Percentiles rank a stretch among this genome's conserved stretches.
Conservation (phyloP, 208 protist genomes). For the Acanthamoeba quina region DNA sequence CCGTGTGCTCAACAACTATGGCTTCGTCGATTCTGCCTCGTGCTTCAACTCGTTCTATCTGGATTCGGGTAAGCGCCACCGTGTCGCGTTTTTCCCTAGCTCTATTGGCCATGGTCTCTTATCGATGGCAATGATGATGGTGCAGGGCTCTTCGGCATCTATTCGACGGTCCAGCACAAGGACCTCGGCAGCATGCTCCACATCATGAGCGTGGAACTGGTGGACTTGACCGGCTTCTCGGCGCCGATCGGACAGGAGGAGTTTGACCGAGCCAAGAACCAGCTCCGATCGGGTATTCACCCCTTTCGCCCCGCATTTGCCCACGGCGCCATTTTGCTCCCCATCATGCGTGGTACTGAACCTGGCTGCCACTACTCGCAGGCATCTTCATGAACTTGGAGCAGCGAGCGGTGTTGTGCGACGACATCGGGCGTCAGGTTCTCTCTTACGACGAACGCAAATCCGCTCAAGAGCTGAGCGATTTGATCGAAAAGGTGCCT, state of each 20-base stretch:
- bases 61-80: constrained; percentile 73
- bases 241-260: constrained; percentile 71
- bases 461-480: constrained; percentile 50
- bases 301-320: not conserved
- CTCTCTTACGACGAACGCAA: constrained; percentile 34
- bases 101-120: not conserved
- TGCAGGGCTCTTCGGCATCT: constrained; percentile 78
- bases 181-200: constrained; percentile 49
- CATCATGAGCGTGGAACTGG: constrained; percentile 21
- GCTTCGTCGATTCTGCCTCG: constrained; percentile 73
- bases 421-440: constrained; percentile 49
- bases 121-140: not conserved
- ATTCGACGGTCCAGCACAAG: constrained; percentile 44
- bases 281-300: constrained; percentile 52
- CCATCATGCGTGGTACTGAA: not conserved
- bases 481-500: constrained; percentile 30
- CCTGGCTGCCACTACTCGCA: not conserved
- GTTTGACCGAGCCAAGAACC: constrained; percentile 84
- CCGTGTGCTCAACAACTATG: constrained; percentile 81
- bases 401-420: constrained; percentile 19
- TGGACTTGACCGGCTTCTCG: not conserved
- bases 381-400: constrained; percentile 66
- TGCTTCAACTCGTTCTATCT: constrained; percentile 78
- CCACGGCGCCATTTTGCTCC: too few relatives aligned
- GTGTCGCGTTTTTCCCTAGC: not conserved